Conservation (phyloP, 1,284 basidiomycete species). For the Ceratobasidium sp. region DNA sequence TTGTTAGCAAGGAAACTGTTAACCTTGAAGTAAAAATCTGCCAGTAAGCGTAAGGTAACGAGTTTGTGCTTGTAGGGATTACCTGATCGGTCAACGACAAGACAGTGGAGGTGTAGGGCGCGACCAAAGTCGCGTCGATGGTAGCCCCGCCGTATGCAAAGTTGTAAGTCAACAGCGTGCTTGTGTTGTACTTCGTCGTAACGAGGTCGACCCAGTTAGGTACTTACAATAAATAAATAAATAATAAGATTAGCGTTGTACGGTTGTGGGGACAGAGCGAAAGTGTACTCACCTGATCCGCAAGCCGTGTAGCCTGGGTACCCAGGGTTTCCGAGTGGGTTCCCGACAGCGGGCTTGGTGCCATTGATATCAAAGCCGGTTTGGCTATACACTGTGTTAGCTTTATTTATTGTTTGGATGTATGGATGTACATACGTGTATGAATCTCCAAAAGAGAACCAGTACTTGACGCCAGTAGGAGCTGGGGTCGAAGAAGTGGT, state of each 20-base stretch:
- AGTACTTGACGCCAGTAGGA: constrained; percentile 39
- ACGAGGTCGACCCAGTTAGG: constrained; percentile 45
- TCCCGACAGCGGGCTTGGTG: constrained; percentile 33
- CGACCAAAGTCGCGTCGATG: constrained; percentile 44
- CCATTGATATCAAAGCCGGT: constrained; percentile 39
- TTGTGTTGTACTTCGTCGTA: constrained; percentile 44
- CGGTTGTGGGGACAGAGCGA: no score
- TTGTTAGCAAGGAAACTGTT: constrained; percentile 66
- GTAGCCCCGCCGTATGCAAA: constrained; percentile 45
- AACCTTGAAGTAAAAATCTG: constrained; percentile 57
- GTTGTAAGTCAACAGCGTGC: constrained; percentile 44
- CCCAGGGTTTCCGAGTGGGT: constrained; percentile 40
- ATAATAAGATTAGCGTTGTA: neutral
- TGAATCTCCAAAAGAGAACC: constrained; percentile 46
- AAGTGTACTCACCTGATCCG: constrained; percentile 28
- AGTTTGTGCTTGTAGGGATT: neutral
- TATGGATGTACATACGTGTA: constrained; percentile 37
- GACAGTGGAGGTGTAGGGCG: constrained; percentile 42
- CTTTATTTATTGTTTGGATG: neutral
- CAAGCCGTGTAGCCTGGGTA: constrained; percentile 45
- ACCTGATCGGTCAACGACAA: constrained; percentile 43
- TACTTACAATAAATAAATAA: neutral
- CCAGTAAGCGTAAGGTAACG: neutral
- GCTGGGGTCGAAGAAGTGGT: constrained; percentile 23
- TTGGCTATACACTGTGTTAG: neutral